Evolutionary conservation across 192 early-diverging fungal genomes (phyloP), one percentile per base, ranked within the genome.

Genomic region (Coemansia reversa): DNA sequence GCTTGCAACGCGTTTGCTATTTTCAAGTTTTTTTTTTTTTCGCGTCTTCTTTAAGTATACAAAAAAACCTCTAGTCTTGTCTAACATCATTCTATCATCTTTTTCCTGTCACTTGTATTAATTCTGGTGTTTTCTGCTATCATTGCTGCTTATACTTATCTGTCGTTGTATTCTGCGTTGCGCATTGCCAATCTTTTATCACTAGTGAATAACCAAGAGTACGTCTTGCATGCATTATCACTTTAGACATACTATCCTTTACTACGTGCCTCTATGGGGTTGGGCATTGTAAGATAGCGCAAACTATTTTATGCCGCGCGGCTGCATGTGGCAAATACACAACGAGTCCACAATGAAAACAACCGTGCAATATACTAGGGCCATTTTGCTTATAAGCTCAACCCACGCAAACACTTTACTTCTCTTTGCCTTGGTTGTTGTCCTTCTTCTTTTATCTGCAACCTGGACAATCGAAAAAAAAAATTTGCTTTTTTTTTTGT

Each of bases 71-170:
- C 39, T 45, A 16, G 9, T 45, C 3, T 45, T 16, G 3, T 16
- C 23, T 35, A 27, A 57, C 50, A 25, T 16, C 39, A 45, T 45
- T 45, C 39, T 45, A 11, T 45, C 14, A 45, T 45, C 7, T 14
- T 16, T 45, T 45, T 16, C 9, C 14, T 27, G 39, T 45, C 12
- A 4, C 12, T 45, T 45, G 39, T 45, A 45, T 45, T 45, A 45
- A 45, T 45, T 45, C 39, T 45, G 39, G 39, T 3, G 39, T 45
- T 45, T 39, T 63, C 59, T 29, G 53, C 55, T 47, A 59, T 45
- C 28, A 18, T 53, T 49, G 24, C 39, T 45, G 39, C 14, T 45
- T 45, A 45, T 45, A 45, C 2, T 45, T 45, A 45, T 45, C 39
- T 45, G 12, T 11, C 9, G 1, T 45, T 14, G 39, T 45, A 45